These are phyloP conservation scores for Lactuca sativa DNA, from an alignment of 129 eudicot genomes.

Conservation along the genomic window DNA sequence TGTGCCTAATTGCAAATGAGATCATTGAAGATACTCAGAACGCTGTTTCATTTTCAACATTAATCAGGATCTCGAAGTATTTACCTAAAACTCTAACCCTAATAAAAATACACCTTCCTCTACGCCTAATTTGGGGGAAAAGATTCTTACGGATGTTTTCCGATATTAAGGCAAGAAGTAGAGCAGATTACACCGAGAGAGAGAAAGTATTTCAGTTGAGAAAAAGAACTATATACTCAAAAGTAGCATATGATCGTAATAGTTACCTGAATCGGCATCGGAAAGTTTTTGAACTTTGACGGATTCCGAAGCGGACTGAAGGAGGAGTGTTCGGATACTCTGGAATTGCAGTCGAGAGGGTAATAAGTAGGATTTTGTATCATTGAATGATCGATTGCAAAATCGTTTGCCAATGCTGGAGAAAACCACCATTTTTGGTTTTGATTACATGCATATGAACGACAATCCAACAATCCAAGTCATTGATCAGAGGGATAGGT, in stretches of 20 bases:
- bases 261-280: slow-evolving; percentile 74
- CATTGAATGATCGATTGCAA: slow-evolving; percentile 22
- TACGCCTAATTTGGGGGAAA: slow-evolving; percentile 2
- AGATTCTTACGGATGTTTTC: neutral
- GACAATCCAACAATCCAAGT: neutral
- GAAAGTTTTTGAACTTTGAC: slow-evolving; percentile 57
- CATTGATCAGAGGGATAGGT: slow-evolving; percentile 12
- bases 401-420: slow-evolving; percentile 39
- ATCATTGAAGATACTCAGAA: too few species aligned
- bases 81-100: slow-evolving; percentile 18
- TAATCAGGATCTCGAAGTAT: neutral
- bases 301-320: slow-evolving; percentile 66
- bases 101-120: neutral
- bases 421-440: slow-evolving; percentile 42
- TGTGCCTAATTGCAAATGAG: neutral
- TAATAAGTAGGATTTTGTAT: slow-evolving; percentile 27
- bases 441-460: neutral
- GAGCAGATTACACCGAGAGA: neutral
- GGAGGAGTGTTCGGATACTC: slow-evolving; percentile 52
- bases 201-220: neutral
- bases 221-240: neutral
- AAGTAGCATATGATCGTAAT: neutral
- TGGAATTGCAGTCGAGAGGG: slow-evolving; percentile 41
- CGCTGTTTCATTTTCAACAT: too few species aligned
- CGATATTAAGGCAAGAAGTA: neutral